Percentiles rank a stretch among this genome's conserved stretches.
These are phyloP conservation scores for Phoenix roebelenii DNA, from an alignment of 176 grass and related monocot species.

Conservation along the genomic window DNA sequence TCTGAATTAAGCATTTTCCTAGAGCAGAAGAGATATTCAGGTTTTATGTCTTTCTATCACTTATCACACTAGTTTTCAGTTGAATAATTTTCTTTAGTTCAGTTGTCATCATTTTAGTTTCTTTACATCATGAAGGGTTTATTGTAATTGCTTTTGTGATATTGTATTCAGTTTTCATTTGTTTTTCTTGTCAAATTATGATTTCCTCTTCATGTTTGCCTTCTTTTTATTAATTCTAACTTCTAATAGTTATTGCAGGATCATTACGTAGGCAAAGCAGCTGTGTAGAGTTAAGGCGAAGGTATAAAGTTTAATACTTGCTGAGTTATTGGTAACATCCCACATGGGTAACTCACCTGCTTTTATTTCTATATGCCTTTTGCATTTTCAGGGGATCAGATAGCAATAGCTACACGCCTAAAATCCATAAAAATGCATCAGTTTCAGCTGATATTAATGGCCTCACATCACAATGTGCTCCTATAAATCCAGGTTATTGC, in stretches of 20 bases:
- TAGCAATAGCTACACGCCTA: conserved; percentile 24
- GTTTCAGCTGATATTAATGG: conserved; percentile 56
- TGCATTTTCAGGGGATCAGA: conserved; percentile 40
- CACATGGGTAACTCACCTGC: not conserved
- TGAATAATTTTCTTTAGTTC: too few relatives aligned
- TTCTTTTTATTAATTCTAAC: not conserved
- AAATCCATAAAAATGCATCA: conserved; percentile 49
- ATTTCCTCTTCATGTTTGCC: too few relatives aligned
- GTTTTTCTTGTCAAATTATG: too few relatives aligned
- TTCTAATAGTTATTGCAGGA: conserved; percentile 22
- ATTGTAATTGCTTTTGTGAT: too few relatives aligned
- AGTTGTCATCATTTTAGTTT: too few relatives aligned
- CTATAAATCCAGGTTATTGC: conserved; percentile 42
- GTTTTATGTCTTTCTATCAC: too few relatives aligned
- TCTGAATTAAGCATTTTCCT: too few relatives aligned
- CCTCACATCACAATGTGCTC: conserved; percentile 31
- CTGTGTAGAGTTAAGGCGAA: conserved; percentile 34
- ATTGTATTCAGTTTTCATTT: too few relatives aligned
- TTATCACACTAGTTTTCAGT: too few relatives aligned
- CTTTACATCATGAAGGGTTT: too few relatives aligned
- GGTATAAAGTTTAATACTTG: conserved; percentile 28
- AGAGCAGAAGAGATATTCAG: too few relatives aligned
- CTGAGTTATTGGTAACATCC: not conserved
- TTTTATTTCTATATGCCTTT: not conserved
- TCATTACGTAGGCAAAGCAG: conserved; percentile 51